Evolutionary conservation across 495 filamentous ascomycete genomes (phyloP).

Genomic region (Penicillium soppii): DNA sequence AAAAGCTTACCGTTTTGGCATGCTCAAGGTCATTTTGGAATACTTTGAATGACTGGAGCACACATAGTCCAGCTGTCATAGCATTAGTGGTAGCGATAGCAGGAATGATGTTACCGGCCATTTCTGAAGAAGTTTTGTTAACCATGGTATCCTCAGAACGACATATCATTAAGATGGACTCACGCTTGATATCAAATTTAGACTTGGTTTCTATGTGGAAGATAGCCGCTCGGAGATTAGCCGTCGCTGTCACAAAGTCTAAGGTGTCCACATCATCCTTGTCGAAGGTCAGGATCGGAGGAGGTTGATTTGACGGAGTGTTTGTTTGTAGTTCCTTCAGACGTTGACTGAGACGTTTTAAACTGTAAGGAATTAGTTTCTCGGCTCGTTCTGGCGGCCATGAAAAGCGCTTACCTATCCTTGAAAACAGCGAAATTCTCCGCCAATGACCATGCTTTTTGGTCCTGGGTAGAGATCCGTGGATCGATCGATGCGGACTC

Average conservation of each 20-base stretch:
- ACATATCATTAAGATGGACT: constrained; percentile 7
- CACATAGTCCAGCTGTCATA: constrained; percentile 90
- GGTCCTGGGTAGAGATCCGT: constrained; percentile 62
- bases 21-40: constrained; percentile 68
- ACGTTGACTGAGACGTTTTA: constrained; percentile 73
- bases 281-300: constrained; percentile 80
- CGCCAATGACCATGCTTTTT: constrained; percentile 72
- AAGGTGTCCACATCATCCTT: constrained; percentile 96
- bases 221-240: constrained; percentile 80
- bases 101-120: constrained; percentile 98
- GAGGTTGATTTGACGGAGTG: constrained; percentile 40
- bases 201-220: constrained; percentile 87
- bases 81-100: constrained; percentile 98
- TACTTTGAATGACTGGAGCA: constrained; percentile 91
- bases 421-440: constrained; percentile 87
- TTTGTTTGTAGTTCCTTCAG: constrained; percentile 57
- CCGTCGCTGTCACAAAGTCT: constrained; percentile 88
- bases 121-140: constrained; percentile 53
- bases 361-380: constrained; percentile 38
- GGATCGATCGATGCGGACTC: constrained; percentile 50
- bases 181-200: constrained; percentile 93
- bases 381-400: neutral
- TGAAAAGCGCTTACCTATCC: constrained; percentile 54
- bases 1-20: constrained; percentile 51
- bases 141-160: neutral